These are phyloP conservation scores for Cladorrhinum sp. DNA, from an alignment of 2,329 filamentous ascomycete species.

Conservation along the genomic window DNA sequence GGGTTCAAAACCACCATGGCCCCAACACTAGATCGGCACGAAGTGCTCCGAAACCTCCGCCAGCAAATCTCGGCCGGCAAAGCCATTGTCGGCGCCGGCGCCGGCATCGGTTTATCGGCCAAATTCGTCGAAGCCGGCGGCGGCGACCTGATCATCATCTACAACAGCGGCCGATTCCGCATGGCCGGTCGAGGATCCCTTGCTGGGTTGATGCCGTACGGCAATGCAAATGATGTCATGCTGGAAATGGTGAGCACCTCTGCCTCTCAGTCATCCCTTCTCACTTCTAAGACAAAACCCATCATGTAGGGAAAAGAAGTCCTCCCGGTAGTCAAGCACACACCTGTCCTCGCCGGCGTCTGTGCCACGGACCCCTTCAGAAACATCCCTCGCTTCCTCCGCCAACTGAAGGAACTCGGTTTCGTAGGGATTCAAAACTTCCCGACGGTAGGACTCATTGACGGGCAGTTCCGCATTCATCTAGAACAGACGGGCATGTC, in stretches of 20 bases:
- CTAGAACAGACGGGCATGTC: constrained; percentile 72
- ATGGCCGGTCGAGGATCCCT: constrained; percentile 70
- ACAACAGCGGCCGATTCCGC: constrained; percentile 69
- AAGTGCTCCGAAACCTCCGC: constrained; percentile 55
- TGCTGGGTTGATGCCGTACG: constrained; percentile 68
- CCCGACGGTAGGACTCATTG: constrained; percentile 68
- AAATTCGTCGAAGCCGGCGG: constrained; percentile 69
- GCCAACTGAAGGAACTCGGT: constrained; percentile 58
- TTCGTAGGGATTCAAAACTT: constrained; percentile 73
- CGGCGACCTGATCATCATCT: constrained; percentile 67
- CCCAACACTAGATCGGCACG: constrained; percentile 53
- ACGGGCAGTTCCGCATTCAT: constrained; percentile 63
- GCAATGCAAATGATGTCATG: constrained; percentile 67
- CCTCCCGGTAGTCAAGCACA: constrained; percentile 60
- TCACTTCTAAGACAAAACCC: not conserved
- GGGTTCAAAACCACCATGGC: constrained; percentile 40
- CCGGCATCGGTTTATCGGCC: constrained; percentile 67
- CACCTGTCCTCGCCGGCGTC: constrained; percentile 67
- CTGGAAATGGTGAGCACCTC: constrained; percentile 60
- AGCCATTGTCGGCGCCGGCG: constrained; percentile 66
- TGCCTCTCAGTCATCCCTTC: not conserved
- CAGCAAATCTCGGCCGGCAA: constrained; percentile 52
- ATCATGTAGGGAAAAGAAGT: constrained; percentile 56
- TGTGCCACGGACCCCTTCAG: constrained; percentile 70
- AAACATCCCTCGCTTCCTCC: constrained; percentile 58